These are phyloP conservation scores for Pyrus hybrid DNA, from an alignment of 331 rosid genomes.

Conservation along the genomic window DNA sequence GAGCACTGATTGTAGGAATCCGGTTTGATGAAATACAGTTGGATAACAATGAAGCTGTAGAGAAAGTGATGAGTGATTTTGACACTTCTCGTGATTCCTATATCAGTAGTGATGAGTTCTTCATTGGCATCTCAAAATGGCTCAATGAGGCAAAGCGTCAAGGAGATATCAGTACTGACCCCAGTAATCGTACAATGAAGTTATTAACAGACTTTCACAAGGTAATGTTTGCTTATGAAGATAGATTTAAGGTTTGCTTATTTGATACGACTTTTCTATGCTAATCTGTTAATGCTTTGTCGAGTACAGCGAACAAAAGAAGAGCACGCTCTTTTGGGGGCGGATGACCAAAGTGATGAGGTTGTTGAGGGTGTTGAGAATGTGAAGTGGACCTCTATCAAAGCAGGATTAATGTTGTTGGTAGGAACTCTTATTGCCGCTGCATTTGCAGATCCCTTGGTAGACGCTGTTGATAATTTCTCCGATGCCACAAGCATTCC, in stretches of 20 bases:
- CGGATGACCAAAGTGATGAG: slow-evolving; percentile 37
- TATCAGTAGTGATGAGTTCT: slow-evolving; percentile 34
- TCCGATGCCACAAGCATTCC: slow-evolving; percentile 90
- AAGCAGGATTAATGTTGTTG: slow-evolving; percentile 56
- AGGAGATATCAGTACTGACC: slow-evolving; percentile 22
- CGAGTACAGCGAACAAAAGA: slow-evolving; percentile 51
- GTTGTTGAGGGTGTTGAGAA: slow-evolving; percentile 30
- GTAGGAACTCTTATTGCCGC: slow-evolving; percentile 78
- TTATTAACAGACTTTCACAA: slow-evolving; percentile 34
- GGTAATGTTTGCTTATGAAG: slow-evolving; percentile 30
- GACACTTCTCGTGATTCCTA: slow-evolving; percentile 36
- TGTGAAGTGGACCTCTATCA: slow-evolving; percentile 32
- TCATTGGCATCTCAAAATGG: slow-evolving; percentile 51
- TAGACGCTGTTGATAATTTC: slow-evolving; percentile 83
- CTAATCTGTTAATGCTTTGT: background rate
- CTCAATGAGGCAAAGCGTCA: slow-evolving; percentile 27
- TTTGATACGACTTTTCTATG: background rate
- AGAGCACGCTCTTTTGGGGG: slow-evolving; percentile 60
- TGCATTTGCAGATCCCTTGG: slow-evolving; percentile 83
- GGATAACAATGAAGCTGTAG: slow-evolving; percentile 49
- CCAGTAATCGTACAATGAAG: slow-evolving; percentile 41
- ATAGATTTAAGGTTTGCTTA: background rate
- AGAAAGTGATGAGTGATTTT: slow-evolving; percentile 49
- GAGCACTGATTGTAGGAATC: slow-evolving; percentile 75
- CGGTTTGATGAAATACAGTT: slow-evolving; percentile 56